A percentile compares a stretch with the other conserved stretches of the same genome.
These are phyloP conservation scores for Colletotrichum sp. DNA, from an alignment of 2,329 filamentous ascomycete genomes.

Conservation along the genomic window DNA sequence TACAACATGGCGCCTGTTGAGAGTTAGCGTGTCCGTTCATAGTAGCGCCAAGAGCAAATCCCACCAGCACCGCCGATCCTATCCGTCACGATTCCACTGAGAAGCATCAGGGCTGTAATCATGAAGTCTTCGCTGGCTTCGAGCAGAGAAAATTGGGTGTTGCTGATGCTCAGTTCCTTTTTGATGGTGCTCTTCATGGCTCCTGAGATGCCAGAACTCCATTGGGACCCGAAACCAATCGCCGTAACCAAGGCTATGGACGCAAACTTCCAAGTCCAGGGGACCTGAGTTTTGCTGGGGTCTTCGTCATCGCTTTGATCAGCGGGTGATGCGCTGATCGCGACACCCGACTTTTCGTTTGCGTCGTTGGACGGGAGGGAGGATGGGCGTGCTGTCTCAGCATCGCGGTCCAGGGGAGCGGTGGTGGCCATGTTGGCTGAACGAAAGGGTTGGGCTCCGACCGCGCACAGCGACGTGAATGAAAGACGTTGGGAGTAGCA, in stretches of 20 bases:
- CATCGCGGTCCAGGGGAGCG: not conserved
- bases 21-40: fast-evolving
- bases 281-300: not conserved
- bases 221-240: conserved; percentile 64
- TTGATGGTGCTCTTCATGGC: conserved; percentile 67
- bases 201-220: conserved; percentile 62
- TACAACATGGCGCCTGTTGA: conserved; percentile 8
- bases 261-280: conserved; percentile 22
- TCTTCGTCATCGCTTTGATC: not conserved
- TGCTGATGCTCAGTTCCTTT: conserved; percentile 63
- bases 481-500: not conserved
- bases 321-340: not conserved
- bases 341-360: not conserved
- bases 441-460: not conserved
- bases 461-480: not conserved
- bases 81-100: conserved; percentile 61
- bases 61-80: conserved; percentile 59
- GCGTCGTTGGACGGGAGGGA: not conserved
- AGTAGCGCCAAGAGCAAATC: not conserved
- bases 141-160: conserved; percentile 61
- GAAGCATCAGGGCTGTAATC: conserved; percentile 58
- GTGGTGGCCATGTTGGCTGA: not conserved
- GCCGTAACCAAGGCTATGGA: conserved; percentile 54
- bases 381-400: not conserved
- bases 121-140: conserved; percentile 68